Evolutionary conservation across 768 basidiomycete species (phyloP).

Genomic region (Amanita molliuscula): DNA sequence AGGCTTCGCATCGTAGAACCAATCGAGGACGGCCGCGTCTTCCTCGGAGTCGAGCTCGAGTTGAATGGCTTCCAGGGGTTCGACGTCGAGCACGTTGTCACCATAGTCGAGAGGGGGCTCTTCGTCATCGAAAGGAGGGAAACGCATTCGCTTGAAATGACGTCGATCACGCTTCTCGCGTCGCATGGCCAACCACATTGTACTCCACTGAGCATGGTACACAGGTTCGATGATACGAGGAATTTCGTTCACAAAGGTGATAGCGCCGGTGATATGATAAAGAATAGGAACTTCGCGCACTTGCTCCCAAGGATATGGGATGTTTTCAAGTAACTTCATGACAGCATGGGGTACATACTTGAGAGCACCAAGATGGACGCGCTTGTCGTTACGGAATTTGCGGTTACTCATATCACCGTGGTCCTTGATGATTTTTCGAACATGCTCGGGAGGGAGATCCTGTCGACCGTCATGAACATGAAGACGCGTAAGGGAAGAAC

Average conservation of each 20-base stretch:
- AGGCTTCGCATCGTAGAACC: conserved; percentile 98
- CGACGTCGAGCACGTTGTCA: conserved; percentile 96
- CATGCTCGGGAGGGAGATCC: conserved; percentile 95
- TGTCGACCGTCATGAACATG: conserved; percentile 22
- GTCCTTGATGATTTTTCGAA: conserved; percentile 99
- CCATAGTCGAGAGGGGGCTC: conserved; percentile 99
- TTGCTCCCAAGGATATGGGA: conserved; percentile 98
- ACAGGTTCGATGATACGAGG: conserved; percentile 95
- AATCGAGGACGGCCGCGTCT: conserved; percentile 85
- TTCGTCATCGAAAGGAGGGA: conserved; percentile 98
- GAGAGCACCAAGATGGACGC: conserved; percentile 95
- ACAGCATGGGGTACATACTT: conserved; percentile 99
- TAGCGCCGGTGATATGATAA: conserved; percentile 98
- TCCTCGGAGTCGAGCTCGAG: conserved; percentile 90
- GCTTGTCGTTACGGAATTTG: conserved; percentile 99
- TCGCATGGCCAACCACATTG: conserved; percentile 99
- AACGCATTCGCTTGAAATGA: conserved; percentile 99
- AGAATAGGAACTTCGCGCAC: conserved; percentile 97
- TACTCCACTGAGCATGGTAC: conserved; percentile 98
- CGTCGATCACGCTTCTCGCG: conserved; percentile 96
- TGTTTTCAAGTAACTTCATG: conserved; percentile 98
- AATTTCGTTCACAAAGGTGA: conserved; percentile 98
- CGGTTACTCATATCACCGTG: conserved; percentile 99
- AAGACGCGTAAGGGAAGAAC: conserved; percentile 8
- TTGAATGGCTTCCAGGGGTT: conserved; percentile 96